Percentiles rank a stretch among this genome's conserved stretches.
phyloP scores from a whole-genome alignment of 352 stramenopile species.

The Pythium graminicola region DNA sequence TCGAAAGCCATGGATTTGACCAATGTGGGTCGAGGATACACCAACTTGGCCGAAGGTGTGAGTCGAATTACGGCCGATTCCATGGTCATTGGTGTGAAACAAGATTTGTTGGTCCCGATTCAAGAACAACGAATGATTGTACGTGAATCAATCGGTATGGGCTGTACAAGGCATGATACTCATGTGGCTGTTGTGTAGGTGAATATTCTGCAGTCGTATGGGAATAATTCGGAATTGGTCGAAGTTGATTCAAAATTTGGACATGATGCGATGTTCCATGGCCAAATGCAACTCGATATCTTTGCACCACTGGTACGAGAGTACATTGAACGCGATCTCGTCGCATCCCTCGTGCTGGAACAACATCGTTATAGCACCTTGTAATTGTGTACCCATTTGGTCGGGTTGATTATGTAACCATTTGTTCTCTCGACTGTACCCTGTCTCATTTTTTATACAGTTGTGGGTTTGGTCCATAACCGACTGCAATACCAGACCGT shows the following conservation, averaged over 20 bases:
- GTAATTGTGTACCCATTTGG: conserved; percentile 22
- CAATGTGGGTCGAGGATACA: conserved; percentile 61
- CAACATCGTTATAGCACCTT: conserved; percentile 77
- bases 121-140: conserved; percentile 73
- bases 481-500: too few species aligned
- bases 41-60: conserved; percentile 66
- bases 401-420: too few species aligned
- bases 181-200: conserved; percentile 21
- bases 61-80: conserved; percentile 59
- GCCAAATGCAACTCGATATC: conserved; percentile 70
- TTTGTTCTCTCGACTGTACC: too few species aligned
- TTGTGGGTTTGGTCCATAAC: too few species aligned
- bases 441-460: too few species aligned
- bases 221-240: conserved; percentile 50
- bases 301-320: conserved; percentile 64
- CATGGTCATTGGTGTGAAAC: conserved; percentile 75
- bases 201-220: conserved; percentile 77
- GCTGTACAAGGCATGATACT: not conserved
- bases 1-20: conserved; percentile 86
- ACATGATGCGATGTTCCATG: conserved; percentile 85
- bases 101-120: conserved; percentile 81
- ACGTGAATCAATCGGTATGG: too few species aligned
- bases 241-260: conserved; percentile 82
- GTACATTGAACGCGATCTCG: conserved; percentile 61
- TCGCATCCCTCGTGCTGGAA: conserved; percentile 46